Evolutionary conservation across 768 basidiomycete species (phyloP).

Genomic region (Podaxis sp.): DNA sequence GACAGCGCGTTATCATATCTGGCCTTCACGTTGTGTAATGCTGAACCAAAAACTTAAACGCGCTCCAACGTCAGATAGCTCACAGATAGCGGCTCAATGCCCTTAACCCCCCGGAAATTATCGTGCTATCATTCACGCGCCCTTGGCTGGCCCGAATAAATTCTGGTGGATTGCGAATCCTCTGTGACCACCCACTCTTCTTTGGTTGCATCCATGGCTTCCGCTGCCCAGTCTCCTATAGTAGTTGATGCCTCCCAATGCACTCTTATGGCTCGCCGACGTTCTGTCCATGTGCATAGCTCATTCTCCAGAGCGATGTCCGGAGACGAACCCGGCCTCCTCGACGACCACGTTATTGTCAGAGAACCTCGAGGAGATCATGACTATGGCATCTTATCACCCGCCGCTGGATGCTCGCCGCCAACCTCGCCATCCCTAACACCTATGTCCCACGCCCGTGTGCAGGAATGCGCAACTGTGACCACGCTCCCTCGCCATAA

Average conservation of each 20-base stretch:
- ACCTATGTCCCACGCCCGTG: slow-evolving; percentile 30
- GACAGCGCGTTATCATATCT: neutral
- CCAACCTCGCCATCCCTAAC: neutral
- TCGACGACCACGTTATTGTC: neutral
- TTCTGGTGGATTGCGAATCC: neutral
- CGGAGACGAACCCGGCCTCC: neutral
- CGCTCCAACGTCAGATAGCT: slow-evolving; percentile 8
- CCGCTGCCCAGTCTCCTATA: neutral
- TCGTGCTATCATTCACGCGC: neutral
- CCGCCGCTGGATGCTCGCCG: too few relatives aligned
- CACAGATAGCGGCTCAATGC: neutral
- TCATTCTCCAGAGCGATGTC: slow-evolving; percentile 5
- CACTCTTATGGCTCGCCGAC: neutral
- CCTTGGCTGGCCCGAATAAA: slow-evolving; percentile 6
- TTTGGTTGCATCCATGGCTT: neutral
- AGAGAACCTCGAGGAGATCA: neutral
- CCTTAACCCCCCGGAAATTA: slow-evolving; percentile 2
- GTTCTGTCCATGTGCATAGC: neutral
- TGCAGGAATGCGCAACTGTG: slow-evolving; percentile 32
- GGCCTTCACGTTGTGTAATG: neutral
- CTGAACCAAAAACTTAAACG: slow-evolving; percentile 3
- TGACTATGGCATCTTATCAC: neutral
- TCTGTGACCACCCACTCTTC: neutral
- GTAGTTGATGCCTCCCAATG: neutral
- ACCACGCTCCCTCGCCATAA: slow-evolving; percentile 30